These are phyloP conservation scores for Fraxinus paxiana DNA, from an alignment of 305 asterid genomes.

Conservation along the genomic window DNA sequence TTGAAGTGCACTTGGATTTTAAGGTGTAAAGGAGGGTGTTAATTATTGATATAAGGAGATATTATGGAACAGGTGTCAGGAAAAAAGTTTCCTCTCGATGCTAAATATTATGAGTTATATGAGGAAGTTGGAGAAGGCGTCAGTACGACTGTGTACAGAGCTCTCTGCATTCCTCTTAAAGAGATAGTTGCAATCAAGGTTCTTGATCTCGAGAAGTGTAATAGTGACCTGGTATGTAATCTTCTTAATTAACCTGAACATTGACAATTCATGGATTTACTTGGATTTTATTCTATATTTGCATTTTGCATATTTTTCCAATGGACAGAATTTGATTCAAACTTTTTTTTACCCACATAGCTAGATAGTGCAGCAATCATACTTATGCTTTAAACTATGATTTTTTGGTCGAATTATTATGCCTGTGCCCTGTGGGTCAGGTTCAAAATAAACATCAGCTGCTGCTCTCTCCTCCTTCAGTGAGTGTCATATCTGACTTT, in stretches of 20 bases:
- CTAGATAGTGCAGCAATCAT: neutral
- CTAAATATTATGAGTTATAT: conserved; percentile 62
- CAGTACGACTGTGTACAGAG: conserved; percentile 86
- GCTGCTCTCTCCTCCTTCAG: neutral
- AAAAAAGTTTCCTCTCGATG: conserved; percentile 67
- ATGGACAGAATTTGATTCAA: conserved; percentile 9
- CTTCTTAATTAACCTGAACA: conserved; percentile 6
- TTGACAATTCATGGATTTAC: neutral
- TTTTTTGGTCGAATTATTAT: conserved; percentile 4
- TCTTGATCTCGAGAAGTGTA: conserved; percentile 95
- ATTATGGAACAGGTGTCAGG: conserved; percentile 49
- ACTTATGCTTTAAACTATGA: conserved; percentile 5
- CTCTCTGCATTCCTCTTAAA: conserved; percentile 70
- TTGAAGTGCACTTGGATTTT: conserved; percentile 23
- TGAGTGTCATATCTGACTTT: conserved; percentile 10
- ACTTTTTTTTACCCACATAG: neutral
- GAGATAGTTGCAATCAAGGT: conserved; percentile 91
- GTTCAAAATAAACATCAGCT: conserved; percentile 9
- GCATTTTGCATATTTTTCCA: conserved; percentile 10
- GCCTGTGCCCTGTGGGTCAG: conserved; percentile 11
- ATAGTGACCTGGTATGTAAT: conserved; percentile 76
- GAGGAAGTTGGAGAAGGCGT: conserved; percentile 99
- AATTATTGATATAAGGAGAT: conserved; percentile 30
- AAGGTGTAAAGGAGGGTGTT: conserved; percentile 21
- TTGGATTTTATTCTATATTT: conserved; percentile 9